Conservation (phyloP, 1,284 basidiomycete genomes). For the Microbotryum intermedium region DNA sequence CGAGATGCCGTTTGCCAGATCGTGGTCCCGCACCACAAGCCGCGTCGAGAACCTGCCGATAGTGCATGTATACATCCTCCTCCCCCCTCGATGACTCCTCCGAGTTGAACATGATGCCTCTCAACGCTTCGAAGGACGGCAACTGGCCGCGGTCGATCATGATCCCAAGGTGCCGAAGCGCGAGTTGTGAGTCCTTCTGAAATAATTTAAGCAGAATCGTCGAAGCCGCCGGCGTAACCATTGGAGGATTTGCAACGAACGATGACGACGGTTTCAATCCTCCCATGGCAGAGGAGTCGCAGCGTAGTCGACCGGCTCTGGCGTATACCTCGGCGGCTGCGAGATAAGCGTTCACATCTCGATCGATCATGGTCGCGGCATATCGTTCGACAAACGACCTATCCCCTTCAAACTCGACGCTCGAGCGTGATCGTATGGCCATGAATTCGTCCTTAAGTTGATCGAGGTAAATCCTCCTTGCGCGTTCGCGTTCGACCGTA, state of each 20-base stretch:
- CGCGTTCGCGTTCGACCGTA: background rate
- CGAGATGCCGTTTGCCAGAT: conserved; percentile 2
- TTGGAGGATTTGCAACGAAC: background rate
- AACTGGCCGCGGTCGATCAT: background rate
- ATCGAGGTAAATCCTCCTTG: conserved; percentile 7
- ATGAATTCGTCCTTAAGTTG: conserved; percentile 6
- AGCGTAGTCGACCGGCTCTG: background rate
- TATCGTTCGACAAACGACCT: background rate
- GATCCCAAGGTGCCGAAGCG: background rate
- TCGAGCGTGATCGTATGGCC: background rate
- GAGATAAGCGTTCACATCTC: background rate
- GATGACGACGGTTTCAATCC: background rate
- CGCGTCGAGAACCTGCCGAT: conserved; percentile 16
- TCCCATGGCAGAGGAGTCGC: background rate
- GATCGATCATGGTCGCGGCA: background rate
- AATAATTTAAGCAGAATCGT: background rate
- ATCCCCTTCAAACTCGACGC: background rate
- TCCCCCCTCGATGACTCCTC: background rate
- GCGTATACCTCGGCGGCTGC: background rate
- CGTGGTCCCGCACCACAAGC: conserved; percentile 1
- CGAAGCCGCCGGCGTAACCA: too few species aligned
- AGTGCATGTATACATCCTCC: conserved; percentile 15
- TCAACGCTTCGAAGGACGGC: background rate
- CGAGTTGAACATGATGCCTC: background rate
- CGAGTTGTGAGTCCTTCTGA: background rate